A percentile compares a stretch with the other conserved stretches of the same genome.
These are phyloP conservation scores for Aureobasidium pullulans DNA, from an alignment of 2,329 filamentous ascomycete genomes.

Conservation along the genomic window DNA sequence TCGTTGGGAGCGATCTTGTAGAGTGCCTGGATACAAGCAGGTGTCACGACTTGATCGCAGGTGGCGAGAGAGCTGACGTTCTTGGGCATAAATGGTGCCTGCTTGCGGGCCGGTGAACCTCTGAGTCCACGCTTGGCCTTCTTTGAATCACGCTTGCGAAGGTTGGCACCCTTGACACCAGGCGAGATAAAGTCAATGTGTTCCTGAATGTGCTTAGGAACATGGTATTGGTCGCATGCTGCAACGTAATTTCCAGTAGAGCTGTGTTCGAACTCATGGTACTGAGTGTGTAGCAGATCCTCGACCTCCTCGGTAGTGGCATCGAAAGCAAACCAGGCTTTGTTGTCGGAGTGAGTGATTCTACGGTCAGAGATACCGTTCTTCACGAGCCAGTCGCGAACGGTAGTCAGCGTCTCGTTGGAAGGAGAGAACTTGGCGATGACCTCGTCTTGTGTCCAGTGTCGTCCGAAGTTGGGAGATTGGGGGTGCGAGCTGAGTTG, in stretches of 20 bases:
- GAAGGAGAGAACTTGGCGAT: conserved; percentile 23
- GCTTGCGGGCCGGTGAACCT: neutral
- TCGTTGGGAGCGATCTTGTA: conserved; percentile 19
- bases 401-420: conserved; percentile 19
- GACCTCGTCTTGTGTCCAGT: conserved; percentile 25
- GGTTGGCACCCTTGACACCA: conserved; percentile 22
- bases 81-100: conserved; percentile 14
- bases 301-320: conserved; percentile 24
- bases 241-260: conserved; percentile 18
- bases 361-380: conserved; percentile 17
- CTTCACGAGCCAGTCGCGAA: conserved; percentile 22
- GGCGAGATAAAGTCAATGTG: conserved; percentile 26
- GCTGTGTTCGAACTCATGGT: conserved; percentile 22
- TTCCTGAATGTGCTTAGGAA: conserved; percentile 18
- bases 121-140: conserved; percentile 11
- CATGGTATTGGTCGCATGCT: conserved; percentile 21
- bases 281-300: conserved; percentile 22
- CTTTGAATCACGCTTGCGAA: conserved; percentile 12
- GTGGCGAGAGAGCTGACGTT: conserved; percentile 15
- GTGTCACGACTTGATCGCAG: conserved; percentile 20
- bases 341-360: conserved; percentile 27
- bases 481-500: conserved; percentile 22
- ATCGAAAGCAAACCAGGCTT: conserved; percentile 28
- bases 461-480: conserved; percentile 29
- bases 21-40: conserved; percentile 20